Percentiles rank a stretch among this genome's conserved stretches.
These are phyloP conservation scores for Mrakia blollopis DNA, from an alignment of 768 basidiomycete genomes.

Conservation along the genomic window DNA sequence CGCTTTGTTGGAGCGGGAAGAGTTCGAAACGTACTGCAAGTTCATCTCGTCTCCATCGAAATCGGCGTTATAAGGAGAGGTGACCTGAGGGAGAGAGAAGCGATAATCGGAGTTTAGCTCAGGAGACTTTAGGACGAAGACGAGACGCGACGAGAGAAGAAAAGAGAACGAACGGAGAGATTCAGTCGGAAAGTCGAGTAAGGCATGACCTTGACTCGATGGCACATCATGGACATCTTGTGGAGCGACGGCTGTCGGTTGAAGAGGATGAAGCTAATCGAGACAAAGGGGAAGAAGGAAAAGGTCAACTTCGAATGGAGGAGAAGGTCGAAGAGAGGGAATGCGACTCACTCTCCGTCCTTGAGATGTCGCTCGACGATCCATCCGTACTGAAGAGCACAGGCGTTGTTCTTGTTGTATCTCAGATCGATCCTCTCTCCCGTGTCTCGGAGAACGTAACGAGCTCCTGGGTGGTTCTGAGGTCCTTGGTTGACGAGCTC, in stretches of 20 bases:
- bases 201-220: slow-evolving; percentile 92
- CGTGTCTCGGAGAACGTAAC: slow-evolving; percentile 94
- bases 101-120: not conserved
- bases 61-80: slow-evolving; percentile 98
- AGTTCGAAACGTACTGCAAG: slow-evolving; percentile 81
- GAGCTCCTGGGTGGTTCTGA: slow-evolving; percentile 87
- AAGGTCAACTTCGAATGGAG: slow-evolving; percentile 5
- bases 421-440: slow-evolving; percentile 94
- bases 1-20: not conserved
- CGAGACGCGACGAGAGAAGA: not conserved
- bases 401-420: slow-evolving; percentile 89
- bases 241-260: slow-evolving; percentile 97
- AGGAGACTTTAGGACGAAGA: not conserved
- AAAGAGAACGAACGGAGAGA: slow-evolving; percentile 66
- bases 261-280: slow-evolving; percentile 86
- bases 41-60: slow-evolving; percentile 99
- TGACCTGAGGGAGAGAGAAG: slow-evolving; percentile 49
- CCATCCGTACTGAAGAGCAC: slow-evolving; percentile 92
- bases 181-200: slow-evolving; percentile 98
- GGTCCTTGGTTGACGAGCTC: slow-evolving; percentile 93
- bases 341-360: slow-evolving; percentile 86
- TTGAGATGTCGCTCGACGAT: slow-evolving; percentile 95
- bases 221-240: slow-evolving; percentile 99
- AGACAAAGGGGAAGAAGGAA: not conserved
- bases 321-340: not conserved